Evolutionary conservation across 1,284 basidiomycete genomes (phyloP).

Genomic region (Ustanciosporium gigantosporum): DNA sequence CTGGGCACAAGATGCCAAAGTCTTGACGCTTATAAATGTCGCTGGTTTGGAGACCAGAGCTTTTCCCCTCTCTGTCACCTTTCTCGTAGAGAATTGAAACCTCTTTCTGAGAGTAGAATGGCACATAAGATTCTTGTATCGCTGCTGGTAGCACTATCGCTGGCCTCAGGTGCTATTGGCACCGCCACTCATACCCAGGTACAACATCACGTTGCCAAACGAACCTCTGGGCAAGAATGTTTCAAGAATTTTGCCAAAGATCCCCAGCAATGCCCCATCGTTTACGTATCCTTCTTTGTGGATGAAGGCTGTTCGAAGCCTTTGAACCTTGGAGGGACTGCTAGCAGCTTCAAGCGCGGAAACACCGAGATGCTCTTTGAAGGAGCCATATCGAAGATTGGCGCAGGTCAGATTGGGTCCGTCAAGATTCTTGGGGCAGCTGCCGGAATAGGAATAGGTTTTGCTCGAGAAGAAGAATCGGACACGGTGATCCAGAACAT

Average conservation of each 20-base stretch:
- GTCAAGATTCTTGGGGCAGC: constrained; percentile 16
- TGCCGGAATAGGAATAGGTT: constrained; percentile 19
- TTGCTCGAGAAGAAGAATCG: constrained; percentile 15
- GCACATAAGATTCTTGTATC: no score
- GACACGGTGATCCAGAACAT: constrained; percentile 22
- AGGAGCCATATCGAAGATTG: constrained; percentile 6
- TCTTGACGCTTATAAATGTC: no score
- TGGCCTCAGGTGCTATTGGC: no score
- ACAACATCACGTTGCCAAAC: no score
- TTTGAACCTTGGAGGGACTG: background rate
- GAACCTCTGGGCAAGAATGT: constrained; percentile 8
- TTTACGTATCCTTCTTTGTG: constrained; percentile 18
- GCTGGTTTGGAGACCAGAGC: no score
- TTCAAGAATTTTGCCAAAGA: constrained; percentile 10
- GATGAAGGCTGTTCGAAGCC: constrained; percentile 11
- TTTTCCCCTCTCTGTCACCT: no score
- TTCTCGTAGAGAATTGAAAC: no score
- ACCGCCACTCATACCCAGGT: no score
- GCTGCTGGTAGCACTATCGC: no score
- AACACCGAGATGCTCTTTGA: constrained; percentile 29
- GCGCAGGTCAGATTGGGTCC: constrained; percentile 11
- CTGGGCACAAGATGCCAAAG: no score
- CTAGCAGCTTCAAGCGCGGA: constrained; percentile 3
- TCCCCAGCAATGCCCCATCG: constrained; percentile 10
- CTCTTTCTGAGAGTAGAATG: no score